Evolutionary conservation across 1,284 basidiomycete genomes (phyloP), one percentile per base, ranked within the genome.

Genomic region (Pisolithus thermaeus): DNA sequence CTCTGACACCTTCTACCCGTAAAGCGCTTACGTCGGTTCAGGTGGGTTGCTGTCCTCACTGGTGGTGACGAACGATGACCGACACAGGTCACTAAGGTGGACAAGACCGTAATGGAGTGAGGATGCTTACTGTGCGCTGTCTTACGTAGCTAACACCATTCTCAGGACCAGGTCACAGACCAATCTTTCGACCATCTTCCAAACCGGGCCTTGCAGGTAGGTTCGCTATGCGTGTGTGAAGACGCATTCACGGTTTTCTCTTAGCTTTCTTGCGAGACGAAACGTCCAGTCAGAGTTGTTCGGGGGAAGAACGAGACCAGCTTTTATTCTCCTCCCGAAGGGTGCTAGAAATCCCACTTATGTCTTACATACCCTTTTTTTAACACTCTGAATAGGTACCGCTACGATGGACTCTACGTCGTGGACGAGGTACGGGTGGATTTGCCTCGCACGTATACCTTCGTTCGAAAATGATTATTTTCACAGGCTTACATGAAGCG

Each of bases 371-470:
- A 18, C 27, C 36, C 25, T 7, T 1, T 27, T 4, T 53, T 18
- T 52, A 14, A 18, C 38, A 44, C 23, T 9, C 20, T 43, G 22
- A 7, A 6, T 25, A 75, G 74, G 37, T 77, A 68, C 52, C 72
- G 76, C 35, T 77, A 77, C 47, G 75, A 77, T 49, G 75, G 75
- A 1, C 64, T 78, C 25, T 77, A 77, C 52, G 51, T 58, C 14
- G 74, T 77, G 0, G 66, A 67, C 23, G 54, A 49, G 1, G 64
- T 67, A 27, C 18, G 42, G 30, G 54, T 53, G 11, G 2, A 32
- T 37, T 38, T 3, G 20, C 44, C 51, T 12, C 14, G 4, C 47
- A 43, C 8, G 0, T 1, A 2, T 6, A 20, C 28, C 6, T 20
- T 5, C 23, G 40, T 52, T 50, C 57, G 30, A 64, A 44, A 32